phyloP scores from a whole-genome alignment of 768 basidiomycete species.

The Rhodosporidiobolus odoratus region DNA sequence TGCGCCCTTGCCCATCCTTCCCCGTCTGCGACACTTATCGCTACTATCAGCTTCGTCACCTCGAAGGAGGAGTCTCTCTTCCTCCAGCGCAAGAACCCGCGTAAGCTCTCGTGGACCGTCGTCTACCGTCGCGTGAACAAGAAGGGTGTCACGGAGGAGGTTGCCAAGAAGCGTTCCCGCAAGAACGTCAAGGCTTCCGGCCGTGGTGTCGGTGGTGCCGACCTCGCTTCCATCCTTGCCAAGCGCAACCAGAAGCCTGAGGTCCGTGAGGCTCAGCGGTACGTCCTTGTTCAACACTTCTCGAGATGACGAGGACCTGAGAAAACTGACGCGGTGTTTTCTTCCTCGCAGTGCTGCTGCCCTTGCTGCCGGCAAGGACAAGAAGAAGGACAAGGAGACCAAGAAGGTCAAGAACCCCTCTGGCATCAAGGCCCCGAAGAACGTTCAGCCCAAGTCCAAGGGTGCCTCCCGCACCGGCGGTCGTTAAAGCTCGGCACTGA shows the following conservation, averaged over 20 bases:
- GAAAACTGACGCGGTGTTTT: neutral
- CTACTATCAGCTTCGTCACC: conserved; percentile 71
- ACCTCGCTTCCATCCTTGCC: conserved; percentile 82
- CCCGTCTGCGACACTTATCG: neutral
- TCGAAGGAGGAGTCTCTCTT: conserved; percentile 95
- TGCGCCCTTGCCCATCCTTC: neutral
- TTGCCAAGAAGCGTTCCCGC: conserved; percentile 96
- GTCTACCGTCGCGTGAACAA: conserved; percentile 96
- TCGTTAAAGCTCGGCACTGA: conserved; percentile 11
- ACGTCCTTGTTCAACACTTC: conserved; percentile 13
- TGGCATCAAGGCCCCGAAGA: conserved; percentile 25
- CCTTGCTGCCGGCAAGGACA: conserved; percentile 40
- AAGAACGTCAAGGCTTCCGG: conserved; percentile 87
- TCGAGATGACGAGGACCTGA: too few relatives aligned
- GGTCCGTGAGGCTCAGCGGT: conserved; percentile 66
- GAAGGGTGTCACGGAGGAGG: conserved; percentile 99
- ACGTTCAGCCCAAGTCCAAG: conserved; percentile 24
- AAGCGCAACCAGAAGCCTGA: conserved; percentile 82
- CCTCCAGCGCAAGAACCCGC: conserved; percentile 98
- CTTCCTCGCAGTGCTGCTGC: conserved; percentile 31
- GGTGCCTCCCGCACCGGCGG: conserved; percentile 23
- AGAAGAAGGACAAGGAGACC: conserved; percentile 41
- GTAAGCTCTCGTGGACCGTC: conserved; percentile 95
- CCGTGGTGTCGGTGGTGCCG: conserved; percentile 96
- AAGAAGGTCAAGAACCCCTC: conserved; percentile 31